phyloP scores from a whole-genome alignment of 495 filamentous ascomycete species.

The Xylaria nigripes region DNA sequence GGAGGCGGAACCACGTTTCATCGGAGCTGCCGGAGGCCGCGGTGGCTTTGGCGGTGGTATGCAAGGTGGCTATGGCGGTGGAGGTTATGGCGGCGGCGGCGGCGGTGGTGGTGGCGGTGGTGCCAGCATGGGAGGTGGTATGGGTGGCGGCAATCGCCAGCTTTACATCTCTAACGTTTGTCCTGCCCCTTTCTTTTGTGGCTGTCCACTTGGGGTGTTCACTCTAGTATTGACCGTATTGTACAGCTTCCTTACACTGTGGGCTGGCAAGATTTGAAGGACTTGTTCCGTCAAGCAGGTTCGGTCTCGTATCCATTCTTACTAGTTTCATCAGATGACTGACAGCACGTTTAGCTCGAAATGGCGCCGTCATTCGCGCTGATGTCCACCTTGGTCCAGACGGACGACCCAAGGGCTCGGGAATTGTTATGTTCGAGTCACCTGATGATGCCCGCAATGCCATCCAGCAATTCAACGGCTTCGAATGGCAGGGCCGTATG shows the following conservation, averaged over 20 bases:
- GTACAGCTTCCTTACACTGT: conserved; percentile 89
- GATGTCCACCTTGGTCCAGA: conserved; percentile 90
- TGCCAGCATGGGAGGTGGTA: conserved; percentile 29
- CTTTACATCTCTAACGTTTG: conserved; percentile 98
- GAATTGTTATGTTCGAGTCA: conserved; percentile 93
- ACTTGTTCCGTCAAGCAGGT: conserved; percentile 98
- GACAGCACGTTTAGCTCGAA: conserved; percentile 36
- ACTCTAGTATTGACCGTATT: conserved; percentile 30
- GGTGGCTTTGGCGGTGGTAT: conserved; percentile 54
- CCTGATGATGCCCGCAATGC: conserved; percentile 91
- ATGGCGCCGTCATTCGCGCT: conserved; percentile 84
- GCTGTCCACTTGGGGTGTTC: conserved; percentile 10
- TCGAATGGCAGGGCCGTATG: conserved; percentile 92
- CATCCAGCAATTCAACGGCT: conserved; percentile 95
- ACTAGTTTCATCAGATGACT: neutral
- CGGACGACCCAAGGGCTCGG: conserved; percentile 90
- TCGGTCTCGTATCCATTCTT: conserved; percentile 33
- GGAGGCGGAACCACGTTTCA: conserved; percentile 92
- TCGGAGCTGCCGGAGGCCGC: conserved; percentile 58
- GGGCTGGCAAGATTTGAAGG: conserved; percentile 98
- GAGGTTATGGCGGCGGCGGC: conserved; percentile 43
- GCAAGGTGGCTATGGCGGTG: conserved; percentile 39
- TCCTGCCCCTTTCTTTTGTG: conserved; percentile 35
- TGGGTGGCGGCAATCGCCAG: conserved; percentile 57
- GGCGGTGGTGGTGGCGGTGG: conserved; percentile 42